A percentile compares a stretch with the other conserved stretches of the same genome.
These are phyloP conservation scores for Betula pendula DNA, from an alignment of 306 rosid species.

Conservation along the genomic window DNA sequence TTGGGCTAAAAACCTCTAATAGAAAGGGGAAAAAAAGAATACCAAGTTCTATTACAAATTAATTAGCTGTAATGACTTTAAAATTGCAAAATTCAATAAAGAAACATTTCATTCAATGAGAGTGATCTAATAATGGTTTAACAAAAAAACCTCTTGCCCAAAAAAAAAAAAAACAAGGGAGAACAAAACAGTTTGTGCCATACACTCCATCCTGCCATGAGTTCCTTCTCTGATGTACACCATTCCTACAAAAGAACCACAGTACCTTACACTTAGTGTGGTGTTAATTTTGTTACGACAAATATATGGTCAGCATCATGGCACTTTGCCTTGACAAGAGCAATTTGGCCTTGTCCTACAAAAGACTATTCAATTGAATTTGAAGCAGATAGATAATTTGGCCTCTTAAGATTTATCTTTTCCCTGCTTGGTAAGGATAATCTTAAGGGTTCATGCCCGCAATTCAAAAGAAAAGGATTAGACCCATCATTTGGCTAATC, in stretches of 20 bases:
- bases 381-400: no score
- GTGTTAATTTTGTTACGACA: no score
- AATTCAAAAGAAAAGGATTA: no score
- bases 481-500: not conserved
- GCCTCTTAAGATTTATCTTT: no score
- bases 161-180: constrained; percentile 4
- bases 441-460: no score
- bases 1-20: no score
- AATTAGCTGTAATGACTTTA: not conserved
- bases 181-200: constrained; percentile 81
- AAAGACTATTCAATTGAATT: no score
- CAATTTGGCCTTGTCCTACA: no score
- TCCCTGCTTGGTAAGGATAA: no score
- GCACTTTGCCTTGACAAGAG: no score
- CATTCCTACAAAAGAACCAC: constrained; percentile 54
- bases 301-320: no score
- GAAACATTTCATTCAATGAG: not conserved
- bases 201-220: constrained; percentile 93
- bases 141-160: not conserved
- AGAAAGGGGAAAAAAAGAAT: not conserved
- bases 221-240: constrained; percentile 81
- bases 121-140: not conserved
- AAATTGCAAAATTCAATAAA: not conserved
- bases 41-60: not conserved
- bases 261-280: not conserved